A percentile compares a stretch with the other conserved stretches of the same genome.
phyloP scores from a whole-genome alignment of 2,329 filamentous ascomycete species.

The Stachybotrys elegans region DNA sequence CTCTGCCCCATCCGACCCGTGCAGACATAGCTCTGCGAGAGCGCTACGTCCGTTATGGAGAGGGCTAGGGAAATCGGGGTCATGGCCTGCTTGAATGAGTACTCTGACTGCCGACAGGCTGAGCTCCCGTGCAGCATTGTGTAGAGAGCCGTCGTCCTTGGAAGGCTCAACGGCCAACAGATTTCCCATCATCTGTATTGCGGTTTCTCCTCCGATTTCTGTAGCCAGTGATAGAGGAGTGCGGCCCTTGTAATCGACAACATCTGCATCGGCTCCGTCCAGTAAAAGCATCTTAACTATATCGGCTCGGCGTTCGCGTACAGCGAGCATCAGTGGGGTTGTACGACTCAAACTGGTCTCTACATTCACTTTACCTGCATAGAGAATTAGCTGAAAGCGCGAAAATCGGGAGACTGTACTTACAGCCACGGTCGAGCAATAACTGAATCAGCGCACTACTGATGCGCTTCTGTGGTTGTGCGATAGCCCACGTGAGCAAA shows the following conservation, averaged over 20 bases:
- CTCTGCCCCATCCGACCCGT: constrained; percentile 41
- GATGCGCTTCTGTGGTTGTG: constrained; percentile 58
- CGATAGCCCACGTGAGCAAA: constrained; percentile 55
- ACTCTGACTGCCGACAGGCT: constrained; percentile 51
- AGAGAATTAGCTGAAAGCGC: constrained; percentile 7
- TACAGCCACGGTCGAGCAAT: constrained; percentile 42
- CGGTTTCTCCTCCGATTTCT: constrained; percentile 45
- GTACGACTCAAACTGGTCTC: constrained; percentile 45
- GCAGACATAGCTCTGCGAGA: constrained; percentile 58
- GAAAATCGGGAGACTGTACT: constrained; percentile 13
- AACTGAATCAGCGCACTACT: constrained; percentile 53
- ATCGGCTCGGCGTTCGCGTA: constrained; percentile 50
- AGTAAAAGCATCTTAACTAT: constrained; percentile 52
- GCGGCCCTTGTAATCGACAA: constrained; percentile 49
- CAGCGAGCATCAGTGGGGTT: constrained; percentile 56
- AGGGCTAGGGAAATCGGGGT: constrained; percentile 60
- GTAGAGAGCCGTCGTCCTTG: constrained; percentile 60
- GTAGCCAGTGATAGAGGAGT: constrained; percentile 59
- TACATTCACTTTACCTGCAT: constrained; percentile 51
- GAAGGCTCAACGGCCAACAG: constrained; percentile 52
- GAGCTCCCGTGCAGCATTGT: constrained; percentile 57
- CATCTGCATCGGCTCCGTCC: constrained; percentile 55
- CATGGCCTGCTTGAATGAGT: constrained; percentile 54
- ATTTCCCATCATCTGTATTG: constrained; percentile 48
- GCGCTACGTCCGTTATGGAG: constrained; percentile 59